Percentiles rank a stretch among this genome's conserved stretches.
Conservation (phyloP, 176 grass and related monocot genomes). For the Musa itinerans region DNA sequence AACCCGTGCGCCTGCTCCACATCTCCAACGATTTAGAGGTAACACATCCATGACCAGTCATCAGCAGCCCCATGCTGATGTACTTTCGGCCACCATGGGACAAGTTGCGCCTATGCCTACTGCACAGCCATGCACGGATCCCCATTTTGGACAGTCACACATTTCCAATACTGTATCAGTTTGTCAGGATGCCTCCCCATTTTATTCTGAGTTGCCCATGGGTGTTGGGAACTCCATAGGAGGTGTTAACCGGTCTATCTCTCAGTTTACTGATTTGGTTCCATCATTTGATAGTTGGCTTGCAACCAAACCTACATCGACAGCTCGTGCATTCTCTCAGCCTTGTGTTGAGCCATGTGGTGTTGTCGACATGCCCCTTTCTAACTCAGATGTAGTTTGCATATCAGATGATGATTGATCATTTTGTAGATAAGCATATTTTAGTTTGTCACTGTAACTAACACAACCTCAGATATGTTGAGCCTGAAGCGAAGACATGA, state of each 20-base stretch:
- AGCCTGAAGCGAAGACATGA: not conserved
- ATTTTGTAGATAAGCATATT: not conserved
- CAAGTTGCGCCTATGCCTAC: slow-evolving; percentile 6
- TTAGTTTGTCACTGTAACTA: not conserved
- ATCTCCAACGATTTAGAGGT: slow-evolving; percentile 46
- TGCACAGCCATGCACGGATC: not conserved
- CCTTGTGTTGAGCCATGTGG: not conserved
- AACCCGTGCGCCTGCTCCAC: slow-evolving; percentile 55
- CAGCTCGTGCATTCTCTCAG: slow-evolving; percentile 1
- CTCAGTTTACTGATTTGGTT: not conserved
- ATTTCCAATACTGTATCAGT: not conserved
- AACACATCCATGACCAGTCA: slow-evolving; percentile 13
- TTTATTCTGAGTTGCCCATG: not conserved
- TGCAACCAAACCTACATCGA: not conserved
- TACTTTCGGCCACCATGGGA: slow-evolving; percentile 2
- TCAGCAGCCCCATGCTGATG: slow-evolving; percentile 19
- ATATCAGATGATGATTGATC: slow-evolving; percentile 17
- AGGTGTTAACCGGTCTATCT: not conserved
- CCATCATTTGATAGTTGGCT: not conserved
- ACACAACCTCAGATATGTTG: not conserved
- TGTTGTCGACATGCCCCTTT: not conserved
- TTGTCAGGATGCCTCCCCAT: not conserved
- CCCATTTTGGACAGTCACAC: not conserved
- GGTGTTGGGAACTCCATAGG: not conserved
- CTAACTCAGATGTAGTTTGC: not conserved